phyloP scores from a whole-genome alignment of 2,329 filamentous ascomycete species.

The Fusarium vanettenii region DNA sequence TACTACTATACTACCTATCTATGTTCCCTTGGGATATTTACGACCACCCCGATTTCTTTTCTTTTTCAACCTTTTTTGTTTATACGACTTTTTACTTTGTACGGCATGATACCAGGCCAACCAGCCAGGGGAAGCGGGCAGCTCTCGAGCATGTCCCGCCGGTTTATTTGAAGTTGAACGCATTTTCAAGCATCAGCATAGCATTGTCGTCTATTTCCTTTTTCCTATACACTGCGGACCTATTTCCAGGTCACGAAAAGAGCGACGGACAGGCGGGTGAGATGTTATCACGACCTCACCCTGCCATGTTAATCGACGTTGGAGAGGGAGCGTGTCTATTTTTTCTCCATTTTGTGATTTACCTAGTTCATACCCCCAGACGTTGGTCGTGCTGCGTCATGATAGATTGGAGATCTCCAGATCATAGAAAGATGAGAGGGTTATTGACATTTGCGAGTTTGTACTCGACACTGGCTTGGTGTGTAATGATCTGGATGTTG shows the following conservation, averaged over 20 bases:
- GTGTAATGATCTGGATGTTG: background rate
- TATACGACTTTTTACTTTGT: conserved; percentile 18
- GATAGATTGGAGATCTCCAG: conserved; percentile 37
- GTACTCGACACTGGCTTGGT: background rate
- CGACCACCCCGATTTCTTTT: background rate
- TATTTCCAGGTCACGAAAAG: background rate
- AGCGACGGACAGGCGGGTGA: background rate
- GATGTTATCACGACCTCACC: background rate
- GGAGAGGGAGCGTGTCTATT: background rate
- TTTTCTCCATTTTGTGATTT: background rate
- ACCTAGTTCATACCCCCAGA: conserved; percentile 21
- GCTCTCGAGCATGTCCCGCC: conserved; percentile 8
- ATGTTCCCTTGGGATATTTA: background rate
- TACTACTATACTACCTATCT: background rate
- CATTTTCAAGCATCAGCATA: conserved; percentile 26
- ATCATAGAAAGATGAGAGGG: conserved; percentile 23
- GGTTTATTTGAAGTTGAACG: conserved; percentile 24
- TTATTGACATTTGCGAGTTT: background rate
- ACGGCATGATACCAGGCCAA: conserved; percentile 41
- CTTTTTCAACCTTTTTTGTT: conserved; percentile 7
- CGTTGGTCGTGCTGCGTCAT: conserved; percentile 25
- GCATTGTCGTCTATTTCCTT: conserved; percentile 17
- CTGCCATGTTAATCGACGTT: background rate
- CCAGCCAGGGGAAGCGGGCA: conserved; percentile 31
- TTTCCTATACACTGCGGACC: background rate